Conservation (phyloP, 495 filamentous ascomycete species). For the Daldinia caldariorum region DNA sequence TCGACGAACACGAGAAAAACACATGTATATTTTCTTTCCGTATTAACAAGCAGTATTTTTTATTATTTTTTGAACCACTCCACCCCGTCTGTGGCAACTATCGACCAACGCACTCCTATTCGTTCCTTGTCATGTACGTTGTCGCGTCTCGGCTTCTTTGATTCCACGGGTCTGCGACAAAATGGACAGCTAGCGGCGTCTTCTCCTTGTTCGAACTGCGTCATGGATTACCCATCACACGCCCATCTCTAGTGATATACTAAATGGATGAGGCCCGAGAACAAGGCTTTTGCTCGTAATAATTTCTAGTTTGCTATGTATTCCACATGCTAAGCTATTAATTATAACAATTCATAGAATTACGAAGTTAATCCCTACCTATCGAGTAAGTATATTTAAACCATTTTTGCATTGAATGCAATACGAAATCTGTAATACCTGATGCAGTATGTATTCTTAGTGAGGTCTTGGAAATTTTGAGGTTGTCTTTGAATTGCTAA, state of each 20-base stretch:
- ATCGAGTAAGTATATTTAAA: neutral
- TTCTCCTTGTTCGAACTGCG: conserved; percentile 25
- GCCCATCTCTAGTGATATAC: conserved; percentile 35
- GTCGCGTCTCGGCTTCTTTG: conserved; percentile 22
- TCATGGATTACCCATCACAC: conserved; percentile 35
- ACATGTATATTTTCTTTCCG: conserved; percentile 22
- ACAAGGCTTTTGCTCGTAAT: neutral
- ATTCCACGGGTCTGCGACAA: conserved; percentile 41
- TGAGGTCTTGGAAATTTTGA: neutral
- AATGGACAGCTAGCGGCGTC: conserved; percentile 28
- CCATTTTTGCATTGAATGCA: neutral
- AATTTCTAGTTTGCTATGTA: too few species aligned
- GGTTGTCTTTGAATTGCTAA: conserved; percentile 3
- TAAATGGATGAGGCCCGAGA: neutral
- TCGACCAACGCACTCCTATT: conserved; percentile 26
- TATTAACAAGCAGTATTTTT: conserved; percentile 23
- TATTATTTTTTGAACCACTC: conserved; percentile 6
- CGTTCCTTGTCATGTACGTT: conserved; percentile 16
- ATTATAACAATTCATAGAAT: neutral
- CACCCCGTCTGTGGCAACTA: conserved; percentile 30
- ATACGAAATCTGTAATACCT: neutral
- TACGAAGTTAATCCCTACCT: neutral
- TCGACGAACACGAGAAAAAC: conserved; percentile 40
- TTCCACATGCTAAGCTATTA: neutral
- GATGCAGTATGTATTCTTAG: neutral